Evolutionary conservation across 2,329 filamentous ascomycete genomes (phyloP).

Genomic region (Aspergillus sp.): DNA sequence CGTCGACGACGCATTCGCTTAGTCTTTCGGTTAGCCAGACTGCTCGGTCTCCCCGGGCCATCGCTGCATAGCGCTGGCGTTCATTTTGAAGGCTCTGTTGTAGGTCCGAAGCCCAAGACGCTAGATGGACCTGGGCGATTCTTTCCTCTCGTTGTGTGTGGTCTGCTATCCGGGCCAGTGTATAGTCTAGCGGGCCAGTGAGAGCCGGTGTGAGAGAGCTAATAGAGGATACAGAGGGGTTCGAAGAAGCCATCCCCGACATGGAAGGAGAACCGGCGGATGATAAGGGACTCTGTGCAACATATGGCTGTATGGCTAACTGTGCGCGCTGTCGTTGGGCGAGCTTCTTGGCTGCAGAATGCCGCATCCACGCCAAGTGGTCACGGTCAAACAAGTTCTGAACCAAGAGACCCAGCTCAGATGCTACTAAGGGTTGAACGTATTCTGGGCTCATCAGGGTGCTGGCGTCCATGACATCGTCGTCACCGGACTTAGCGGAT

Average conservation of each 20-base stretch:
- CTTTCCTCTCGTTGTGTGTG: slow-evolving; percentile 53
- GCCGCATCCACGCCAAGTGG: slow-evolving; percentile 70
- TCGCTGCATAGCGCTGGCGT: slow-evolving; percentile 57
- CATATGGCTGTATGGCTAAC: slow-evolving; percentile 3
- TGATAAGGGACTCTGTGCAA: slow-evolving; percentile 12
- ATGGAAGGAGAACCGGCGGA: slow-evolving; percentile 16
- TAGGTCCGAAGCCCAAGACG: slow-evolving; percentile 73
- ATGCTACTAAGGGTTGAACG: slow-evolving; percentile 66
- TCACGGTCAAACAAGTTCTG: slow-evolving; percentile 67
- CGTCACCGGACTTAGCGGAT: slow-evolving; percentile 60
- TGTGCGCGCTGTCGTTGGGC: slow-evolving; percentile 55
- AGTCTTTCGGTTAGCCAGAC: slow-evolving; percentile 61
- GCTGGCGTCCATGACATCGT: slow-evolving; percentile 84
- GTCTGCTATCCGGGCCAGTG: slow-evolving; percentile 54
- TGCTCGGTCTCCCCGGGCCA: slow-evolving; percentile 55
- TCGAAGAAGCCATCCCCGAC: slow-evolving; percentile 19
- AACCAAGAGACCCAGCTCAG: slow-evolving; percentile 65
- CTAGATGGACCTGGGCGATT: slow-evolving; percentile 61
- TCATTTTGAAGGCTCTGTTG: slow-evolving; percentile 69
- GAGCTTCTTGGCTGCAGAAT: slow-evolving; percentile 75
- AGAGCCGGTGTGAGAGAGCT: slow-evolving; percentile 18
- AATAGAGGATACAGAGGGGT: slow-evolving; percentile 20
- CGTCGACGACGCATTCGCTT: slow-evolving; percentile 59
- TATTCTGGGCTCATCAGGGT: slow-evolving; percentile 90
- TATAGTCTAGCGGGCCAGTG: slow-evolving; percentile 41